Evolutionary conservation across 73 alveolate species (phyloP).

Genomic region (Diophrys appendiculata): DNA sequence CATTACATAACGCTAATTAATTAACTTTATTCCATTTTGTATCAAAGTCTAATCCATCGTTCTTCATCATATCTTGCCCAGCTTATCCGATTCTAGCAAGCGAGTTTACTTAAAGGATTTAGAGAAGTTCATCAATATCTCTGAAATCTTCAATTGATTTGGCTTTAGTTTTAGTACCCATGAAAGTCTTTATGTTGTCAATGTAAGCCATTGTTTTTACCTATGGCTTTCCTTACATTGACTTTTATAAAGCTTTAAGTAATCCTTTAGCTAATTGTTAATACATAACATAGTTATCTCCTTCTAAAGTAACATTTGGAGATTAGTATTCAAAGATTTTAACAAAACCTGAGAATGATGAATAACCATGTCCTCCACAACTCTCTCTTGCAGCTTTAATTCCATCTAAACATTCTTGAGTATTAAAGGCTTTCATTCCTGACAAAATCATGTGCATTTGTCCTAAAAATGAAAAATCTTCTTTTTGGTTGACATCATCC

Average conservation of each 20-base stretch:
- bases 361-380: constrained; percentile 85
- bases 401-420: constrained; percentile 25
- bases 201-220: constrained; percentile 33
- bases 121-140: constrained; percentile 24
- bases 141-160: background rate
- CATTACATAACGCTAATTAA: background rate
- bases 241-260: constrained; percentile 51
- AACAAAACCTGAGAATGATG: constrained; percentile 70
- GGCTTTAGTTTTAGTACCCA: background rate
- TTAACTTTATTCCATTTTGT: background rate
- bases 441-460: constrained; percentile 55
- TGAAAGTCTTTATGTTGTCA: constrained; percentile 8
- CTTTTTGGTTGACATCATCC: constrained; percentile 46
- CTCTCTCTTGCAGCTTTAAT: constrained; percentile 50
- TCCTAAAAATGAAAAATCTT: constrained; percentile 52
- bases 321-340: constrained; percentile 34
- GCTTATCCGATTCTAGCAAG: constrained; percentile 13
- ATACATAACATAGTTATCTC: constrained; percentile 77
- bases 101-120: constrained; percentile 16
- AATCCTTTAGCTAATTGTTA: constrained; percentile 66
- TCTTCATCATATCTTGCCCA: constrained; percentile 16
- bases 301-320: constrained; percentile 86
- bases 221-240: constrained; percentile 40
- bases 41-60: constrained; percentile 10
- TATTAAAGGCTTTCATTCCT: constrained; percentile 30